Percentiles rank a stretch among this genome's conserved stretches.
Conservation (phyloP, 2,329 filamentous ascomycete genomes). For the Aspergillus sp. region DNA sequence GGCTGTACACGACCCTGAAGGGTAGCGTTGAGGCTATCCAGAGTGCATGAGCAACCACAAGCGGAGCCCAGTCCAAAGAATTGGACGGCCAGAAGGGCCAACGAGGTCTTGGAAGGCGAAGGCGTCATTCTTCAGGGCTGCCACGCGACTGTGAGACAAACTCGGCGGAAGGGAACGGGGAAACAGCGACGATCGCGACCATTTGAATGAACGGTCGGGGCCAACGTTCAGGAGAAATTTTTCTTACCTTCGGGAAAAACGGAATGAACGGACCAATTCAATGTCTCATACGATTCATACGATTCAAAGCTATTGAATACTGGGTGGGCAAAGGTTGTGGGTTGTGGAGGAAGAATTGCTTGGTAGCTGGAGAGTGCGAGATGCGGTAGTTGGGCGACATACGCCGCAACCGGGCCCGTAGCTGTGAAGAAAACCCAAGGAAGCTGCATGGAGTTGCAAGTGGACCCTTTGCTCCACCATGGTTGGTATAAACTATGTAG, state of each 20-base stretch:
- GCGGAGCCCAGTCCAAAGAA: conserved; percentile 4
- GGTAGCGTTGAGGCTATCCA: conserved; percentile 13
- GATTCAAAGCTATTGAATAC: neutral
- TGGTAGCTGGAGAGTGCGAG: neutral
- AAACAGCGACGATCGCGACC: conserved; percentile 7
- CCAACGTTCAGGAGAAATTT: neutral
- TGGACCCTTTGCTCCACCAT: too few relatives aligned
- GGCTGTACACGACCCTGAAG: conserved; percentile 13
- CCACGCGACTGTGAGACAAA: conserved; percentile 9
- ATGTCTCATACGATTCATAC: neutral
- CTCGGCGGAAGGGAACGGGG: neutral
- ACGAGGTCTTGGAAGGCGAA: conserved; percentile 6
- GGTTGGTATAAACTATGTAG: too few relatives aligned
- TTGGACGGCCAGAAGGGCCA: conserved; percentile 2
- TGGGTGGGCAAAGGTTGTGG: neutral
- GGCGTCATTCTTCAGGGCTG: conserved; percentile 10
- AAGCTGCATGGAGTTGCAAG: too few relatives aligned
- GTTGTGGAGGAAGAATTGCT: neutral
- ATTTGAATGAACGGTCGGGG: conserved; percentile 5
- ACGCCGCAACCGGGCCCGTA: too few relatives aligned
- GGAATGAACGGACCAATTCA: neutral
- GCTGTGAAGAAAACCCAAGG: too few relatives aligned
- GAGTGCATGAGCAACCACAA: neutral
- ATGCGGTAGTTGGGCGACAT: neutral
- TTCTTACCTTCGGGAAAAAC: neutral